These are phyloP conservation scores for Neckera pumila DNA, from an alignment of 225 moss, liverwort and hornwort species.

Conservation along the genomic window DNA sequence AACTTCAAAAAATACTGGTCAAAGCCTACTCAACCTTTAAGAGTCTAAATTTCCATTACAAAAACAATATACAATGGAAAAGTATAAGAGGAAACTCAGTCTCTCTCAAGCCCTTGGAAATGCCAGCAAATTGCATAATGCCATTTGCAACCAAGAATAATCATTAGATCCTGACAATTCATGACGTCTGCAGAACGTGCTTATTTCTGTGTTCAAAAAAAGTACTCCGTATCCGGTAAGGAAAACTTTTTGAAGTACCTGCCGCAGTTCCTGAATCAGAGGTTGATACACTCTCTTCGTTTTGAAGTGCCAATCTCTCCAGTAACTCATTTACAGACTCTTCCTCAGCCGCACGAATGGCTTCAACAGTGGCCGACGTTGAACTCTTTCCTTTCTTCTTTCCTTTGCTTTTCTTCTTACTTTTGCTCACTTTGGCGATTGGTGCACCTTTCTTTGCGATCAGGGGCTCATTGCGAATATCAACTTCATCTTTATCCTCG, in stretches of 20 bases:
- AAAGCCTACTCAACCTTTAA: background rate
- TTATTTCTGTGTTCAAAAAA: background rate
- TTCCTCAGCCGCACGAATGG: constrained; percentile 14
- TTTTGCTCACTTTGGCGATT: constrained; percentile 26
- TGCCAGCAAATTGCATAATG: background rate
- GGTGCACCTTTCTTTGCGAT: constrained; percentile 20
- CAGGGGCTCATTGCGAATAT: constrained; percentile 4
- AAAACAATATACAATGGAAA: background rate
- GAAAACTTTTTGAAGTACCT: constrained; percentile 1
- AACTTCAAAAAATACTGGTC: background rate
- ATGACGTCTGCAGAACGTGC: background rate
- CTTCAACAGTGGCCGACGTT: background rate
- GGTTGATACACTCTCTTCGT: constrained; percentile 24
- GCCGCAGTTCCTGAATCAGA: constrained; percentile 7
- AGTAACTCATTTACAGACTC: constrained; percentile 64
- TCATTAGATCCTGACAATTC: background rate
- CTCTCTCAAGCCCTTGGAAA: background rate
- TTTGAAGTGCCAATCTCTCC: constrained; percentile 43
- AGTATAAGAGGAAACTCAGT: background rate
- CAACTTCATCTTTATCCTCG: constrained; percentile 19
- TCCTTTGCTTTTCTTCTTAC: constrained; percentile 66
- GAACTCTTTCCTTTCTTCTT: constrained; percentile 55
- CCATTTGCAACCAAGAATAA: background rate
- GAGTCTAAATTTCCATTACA: background rate
- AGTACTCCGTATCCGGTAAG: background rate